Evolutionary conservation across 352 stramenopile genomes (phyloP), one percentile per base, ranked within the genome.

Genomic region (Globisporangium nagaii): DNA sequence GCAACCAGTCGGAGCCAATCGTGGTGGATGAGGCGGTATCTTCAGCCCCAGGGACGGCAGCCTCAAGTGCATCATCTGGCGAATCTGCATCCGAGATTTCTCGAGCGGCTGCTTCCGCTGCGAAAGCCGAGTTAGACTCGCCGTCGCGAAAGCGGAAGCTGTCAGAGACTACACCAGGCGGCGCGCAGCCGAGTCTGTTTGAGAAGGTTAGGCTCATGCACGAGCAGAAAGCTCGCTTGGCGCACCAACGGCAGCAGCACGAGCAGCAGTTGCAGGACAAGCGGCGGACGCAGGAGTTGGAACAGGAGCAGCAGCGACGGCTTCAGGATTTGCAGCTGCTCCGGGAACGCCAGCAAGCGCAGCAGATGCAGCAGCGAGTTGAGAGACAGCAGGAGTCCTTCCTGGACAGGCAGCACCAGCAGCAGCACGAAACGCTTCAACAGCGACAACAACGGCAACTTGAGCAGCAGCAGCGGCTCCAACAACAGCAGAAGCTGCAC

Each of bases 141-240:
- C 66, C 56, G 15, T 60, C 63, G 43, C 61, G 58, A 27, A 79
- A 75, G 40, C 60, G 66, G 11, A 60, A 71, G 56, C 32, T 67
- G 43, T 51, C 63, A 32, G 53, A 37, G 40, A 17, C 53, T n/a
- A n/a, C n/a, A n/a, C 30, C 58, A 68, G 19, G 40, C 32, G 7
- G 17, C 22, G 17, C 12, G 19, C 4, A 52, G 13, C 67, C 71
- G 59, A 78, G 54, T 61, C 41, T 83, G 7, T 75, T 81, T 56
- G 75, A 83, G 35, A 58, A 60, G 37, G 63, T 86, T 4, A 64
- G 71, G 31, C 57, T 60, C 28, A 72, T 79, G 71, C 71, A 79
- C 40, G 72, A 79, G 35, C 43, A 65, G 48, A 57, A 47, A 25
- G 28, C 41, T 15, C 32, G 46, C 20, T 11, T 22, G 31, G 27